Base-by-base conservation (phyloP, 2,329 filamentous ascomycete species). In the Arthroderma sp. region DNA sequence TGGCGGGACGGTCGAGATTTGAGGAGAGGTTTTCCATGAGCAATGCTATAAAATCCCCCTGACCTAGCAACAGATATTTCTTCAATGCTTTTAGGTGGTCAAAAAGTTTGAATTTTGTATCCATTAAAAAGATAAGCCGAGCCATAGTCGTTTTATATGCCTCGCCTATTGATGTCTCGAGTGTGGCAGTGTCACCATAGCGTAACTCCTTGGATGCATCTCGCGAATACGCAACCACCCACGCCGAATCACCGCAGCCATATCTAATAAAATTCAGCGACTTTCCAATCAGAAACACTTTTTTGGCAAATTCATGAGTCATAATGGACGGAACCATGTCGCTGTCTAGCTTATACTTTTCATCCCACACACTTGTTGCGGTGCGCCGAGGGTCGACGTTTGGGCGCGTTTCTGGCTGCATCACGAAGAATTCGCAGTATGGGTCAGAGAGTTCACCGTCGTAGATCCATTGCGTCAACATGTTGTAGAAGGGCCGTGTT, bases 131-230 rank as follows among this genome's bases (percentile, higher is more conserved):
- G 55, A 94, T 93, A 29, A 96, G 73, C 9, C 89, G 83, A 46
- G 86, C 86, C 89, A 98, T 98, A 4, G 93, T 96, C 0, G 86
- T 91, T 63, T 94, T 94, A 69, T 98, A 94, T 1, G 93, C 91
- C 55, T 95, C 85, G 54, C 95, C 91, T 54, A 98, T 98, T 64
- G 86, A 95, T 1, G 80, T 78, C 60, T 94, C 88, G 0, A 98
- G 74, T 1, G 83, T 93, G 0, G 85, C 85, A 5, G 88, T 95
- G 62, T 96, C 89, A 42, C 88, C 88, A 58, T 98, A 96, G 40
- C 79, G 78, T 31, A 98, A 73, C 63, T 94, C 86, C 63, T 91
- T 93, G 6, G 88, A 94, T 1, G 88, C 84, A 41, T 81, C 82
- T 59, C 93, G 94, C 29, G 88, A 94, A 65, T 98, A 96, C 30